These are phyloP conservation scores for Paracoccidioides lutzii DNA, from an alignment of 2,329 filamentous ascomycete genomes.

Conservation along the genomic window DNA sequence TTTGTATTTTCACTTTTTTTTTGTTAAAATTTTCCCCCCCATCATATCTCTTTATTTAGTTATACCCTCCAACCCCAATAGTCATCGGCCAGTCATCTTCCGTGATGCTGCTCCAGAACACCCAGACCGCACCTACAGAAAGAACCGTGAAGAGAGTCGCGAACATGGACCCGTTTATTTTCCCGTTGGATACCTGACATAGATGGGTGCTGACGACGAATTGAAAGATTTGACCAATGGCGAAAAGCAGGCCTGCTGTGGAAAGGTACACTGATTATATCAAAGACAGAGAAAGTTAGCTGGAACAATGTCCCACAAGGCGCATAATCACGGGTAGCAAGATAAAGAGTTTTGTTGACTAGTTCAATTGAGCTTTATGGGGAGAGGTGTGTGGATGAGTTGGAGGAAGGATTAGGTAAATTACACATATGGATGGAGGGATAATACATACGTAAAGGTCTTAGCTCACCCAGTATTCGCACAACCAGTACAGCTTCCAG, in stretches of 20 bases:
- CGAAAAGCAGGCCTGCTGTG: constrained; percentile 66
- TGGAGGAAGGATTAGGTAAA: too few relatives aligned
- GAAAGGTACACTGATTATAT: constrained; percentile 52
- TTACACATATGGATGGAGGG: too few relatives aligned
- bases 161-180: constrained; percentile 87
- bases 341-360: neutral
- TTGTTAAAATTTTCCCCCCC: neutral
- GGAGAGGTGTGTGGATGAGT: too few relatives aligned
- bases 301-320: neutral
- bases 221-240: constrained; percentile 88
- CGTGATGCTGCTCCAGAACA: constrained; percentile 98
- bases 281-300: neutral
- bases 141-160: constrained; percentile 84
- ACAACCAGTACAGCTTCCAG: constrained; percentile 76
- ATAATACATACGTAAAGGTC: constrained; percentile 61
- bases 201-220: constrained; percentile 87
- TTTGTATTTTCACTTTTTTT: neutral
- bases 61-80: constrained; percentile 19
- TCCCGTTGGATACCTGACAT: constrained; percentile 67
- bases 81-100: constrained; percentile 89
- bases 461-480: constrained; percentile 69
- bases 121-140: constrained; percentile 71
- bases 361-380: too few relatives aligned
- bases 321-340: neutral
- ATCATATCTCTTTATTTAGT: constrained; percentile 9